Conservation (phyloP, 352 stramenopile species). For the Phytophthora boehmeriae region DNA sequence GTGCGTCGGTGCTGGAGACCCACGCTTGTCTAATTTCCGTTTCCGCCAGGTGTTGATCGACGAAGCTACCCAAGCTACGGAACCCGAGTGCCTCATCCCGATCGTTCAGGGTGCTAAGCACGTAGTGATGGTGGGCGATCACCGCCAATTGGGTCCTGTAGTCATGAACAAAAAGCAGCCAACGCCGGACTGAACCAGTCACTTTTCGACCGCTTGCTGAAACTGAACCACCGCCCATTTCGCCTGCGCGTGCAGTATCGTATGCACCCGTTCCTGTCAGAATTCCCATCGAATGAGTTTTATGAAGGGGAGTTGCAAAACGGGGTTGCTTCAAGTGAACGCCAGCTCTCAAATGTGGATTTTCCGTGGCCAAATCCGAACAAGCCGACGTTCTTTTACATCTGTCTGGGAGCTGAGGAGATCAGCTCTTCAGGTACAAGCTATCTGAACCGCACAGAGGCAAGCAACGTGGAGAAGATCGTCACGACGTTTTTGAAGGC, state of each 20-base stretch:
- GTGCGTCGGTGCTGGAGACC: slow-evolving; percentile 97
- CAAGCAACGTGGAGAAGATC: slow-evolving; percentile 98
- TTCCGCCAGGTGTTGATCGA: slow-evolving; percentile 99
- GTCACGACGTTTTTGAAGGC: slow-evolving; percentile 97
- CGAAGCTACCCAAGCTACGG: slow-evolving; percentile 99
- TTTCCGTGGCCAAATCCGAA: slow-evolving; percentile 98
- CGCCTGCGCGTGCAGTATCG: slow-evolving; percentile 99
- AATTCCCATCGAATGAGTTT: slow-evolving; percentile 99
- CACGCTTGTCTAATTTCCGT: slow-evolving; percentile 97
- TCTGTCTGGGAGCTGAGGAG: slow-evolving; percentile 96
- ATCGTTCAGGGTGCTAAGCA: slow-evolving; percentile 99
- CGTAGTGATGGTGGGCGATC: slow-evolving; percentile 99
- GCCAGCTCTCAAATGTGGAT: slow-evolving; percentile 84
- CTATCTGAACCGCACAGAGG: slow-evolving; percentile 99
- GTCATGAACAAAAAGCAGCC: slow-evolving; percentile 99
- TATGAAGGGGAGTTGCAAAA: slow-evolving; percentile 99
- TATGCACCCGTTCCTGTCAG: slow-evolving; percentile 98
- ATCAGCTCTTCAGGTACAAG: slow-evolving; percentile 98
- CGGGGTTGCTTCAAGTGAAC: slow-evolving; percentile 96
- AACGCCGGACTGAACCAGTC: slow-evolving; percentile 97
- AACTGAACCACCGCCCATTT: slow-evolving; percentile 96
- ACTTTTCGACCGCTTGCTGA: slow-evolving; percentile 98
- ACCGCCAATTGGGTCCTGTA: slow-evolving; percentile 97
- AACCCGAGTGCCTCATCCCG: slow-evolving; percentile 99
- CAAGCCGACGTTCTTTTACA: slow-evolving; percentile 99